Percentiles rank a stretch among this genome's conserved stretches.
Evolutionary conservation across 1,139 yeast genomes (phyloP).

Genomic region (Geotrichum histeridarum): DNA sequence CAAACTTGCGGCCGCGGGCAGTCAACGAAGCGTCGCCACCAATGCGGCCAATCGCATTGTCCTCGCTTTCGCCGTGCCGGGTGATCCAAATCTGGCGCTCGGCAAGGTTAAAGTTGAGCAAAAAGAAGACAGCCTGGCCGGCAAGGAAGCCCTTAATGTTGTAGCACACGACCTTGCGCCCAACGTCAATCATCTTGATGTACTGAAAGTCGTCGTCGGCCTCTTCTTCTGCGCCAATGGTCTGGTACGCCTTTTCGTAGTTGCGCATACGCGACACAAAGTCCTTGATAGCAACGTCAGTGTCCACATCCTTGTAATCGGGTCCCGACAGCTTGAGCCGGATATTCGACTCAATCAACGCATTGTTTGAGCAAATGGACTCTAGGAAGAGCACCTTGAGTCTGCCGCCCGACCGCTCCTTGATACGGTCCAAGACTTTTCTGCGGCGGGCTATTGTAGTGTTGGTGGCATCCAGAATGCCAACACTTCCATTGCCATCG

Average conservation of each 20-base stretch:
- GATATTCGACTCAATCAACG: constrained; percentile 74
- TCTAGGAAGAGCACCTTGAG: constrained; percentile 81
- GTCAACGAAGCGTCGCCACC: constrained; percentile 89
- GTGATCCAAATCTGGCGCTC: constrained; percentile 94
- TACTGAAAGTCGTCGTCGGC: constrained; percentile 64
- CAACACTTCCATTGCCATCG: constrained; percentile 82
- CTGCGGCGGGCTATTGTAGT: constrained; percentile 71
- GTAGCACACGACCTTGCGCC: constrained; percentile 85
- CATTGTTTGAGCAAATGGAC: constrained; percentile 79
- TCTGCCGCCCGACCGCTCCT: constrained; percentile 64
- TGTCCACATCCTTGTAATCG: constrained; percentile 83
- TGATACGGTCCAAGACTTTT: constrained; percentile 63
- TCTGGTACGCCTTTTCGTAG: constrained; percentile 85
- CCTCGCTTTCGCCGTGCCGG: constrained; percentile 87
- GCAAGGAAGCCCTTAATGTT: constrained; percentile 89
- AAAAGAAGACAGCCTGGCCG: constrained; percentile 86
- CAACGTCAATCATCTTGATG: constrained; percentile 93
- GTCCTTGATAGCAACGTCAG: constrained; percentile 70
- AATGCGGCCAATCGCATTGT: constrained; percentile 74
- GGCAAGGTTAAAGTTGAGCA: constrained; percentile 81
- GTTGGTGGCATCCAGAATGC: constrained; percentile 88
- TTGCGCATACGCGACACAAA: constrained; percentile 76
- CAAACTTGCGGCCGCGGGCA: constrained; percentile 66
- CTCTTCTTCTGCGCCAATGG: constrained; percentile 66
- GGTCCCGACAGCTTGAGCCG: constrained; percentile 87